Conservation (phyloP, 306 rosid genomes). For the Canavalia ensiformis region DNA sequence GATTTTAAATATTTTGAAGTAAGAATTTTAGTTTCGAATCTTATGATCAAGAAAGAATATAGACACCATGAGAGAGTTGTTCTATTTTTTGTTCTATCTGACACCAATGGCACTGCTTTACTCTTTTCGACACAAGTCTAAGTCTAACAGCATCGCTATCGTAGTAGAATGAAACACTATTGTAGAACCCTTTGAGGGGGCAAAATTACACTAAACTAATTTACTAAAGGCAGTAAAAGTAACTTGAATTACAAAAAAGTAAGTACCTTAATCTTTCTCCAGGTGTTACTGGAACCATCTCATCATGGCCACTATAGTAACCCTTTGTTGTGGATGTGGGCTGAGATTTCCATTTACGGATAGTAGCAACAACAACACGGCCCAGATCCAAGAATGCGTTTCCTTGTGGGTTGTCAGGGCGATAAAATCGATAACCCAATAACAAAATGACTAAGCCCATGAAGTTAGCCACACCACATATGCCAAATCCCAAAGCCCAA, state of each 20-base stretch:
- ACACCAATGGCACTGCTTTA: too few species aligned
- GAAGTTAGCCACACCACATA: constrained; percentile 40
- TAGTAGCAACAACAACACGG: constrained; percentile 53
- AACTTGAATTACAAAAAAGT: neutral
- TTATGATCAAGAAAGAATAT: too few species aligned
- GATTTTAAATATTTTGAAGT: too few species aligned
- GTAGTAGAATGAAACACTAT: too few species aligned
- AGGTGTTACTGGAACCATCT: constrained; percentile 23
- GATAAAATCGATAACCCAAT: constrained; percentile 52
- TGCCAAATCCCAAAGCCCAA: constrained; percentile 53
- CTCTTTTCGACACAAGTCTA: too few species aligned
- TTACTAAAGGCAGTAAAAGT: neutral
- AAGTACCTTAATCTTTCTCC: constrained; percentile 59
- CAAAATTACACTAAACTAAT: neutral
- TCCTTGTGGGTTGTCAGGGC: constrained; percentile 37
- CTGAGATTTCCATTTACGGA: constrained; percentile 53
- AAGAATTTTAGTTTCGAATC: too few species aligned
- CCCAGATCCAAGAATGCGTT: constrained; percentile 51
- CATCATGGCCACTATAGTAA: constrained; percentile 39
- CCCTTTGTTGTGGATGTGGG: constrained; percentile 42
- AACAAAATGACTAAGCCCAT: constrained; percentile 42
- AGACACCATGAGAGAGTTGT: too few species aligned
- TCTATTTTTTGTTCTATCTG: too few species aligned
- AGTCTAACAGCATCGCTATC: too few species aligned
- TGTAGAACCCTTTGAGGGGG: too few species aligned